These are phyloP conservation scores for Lathyrus oleraceus DNA, from an alignment of 306 rosid genomes.

Conservation along the genomic window DNA sequence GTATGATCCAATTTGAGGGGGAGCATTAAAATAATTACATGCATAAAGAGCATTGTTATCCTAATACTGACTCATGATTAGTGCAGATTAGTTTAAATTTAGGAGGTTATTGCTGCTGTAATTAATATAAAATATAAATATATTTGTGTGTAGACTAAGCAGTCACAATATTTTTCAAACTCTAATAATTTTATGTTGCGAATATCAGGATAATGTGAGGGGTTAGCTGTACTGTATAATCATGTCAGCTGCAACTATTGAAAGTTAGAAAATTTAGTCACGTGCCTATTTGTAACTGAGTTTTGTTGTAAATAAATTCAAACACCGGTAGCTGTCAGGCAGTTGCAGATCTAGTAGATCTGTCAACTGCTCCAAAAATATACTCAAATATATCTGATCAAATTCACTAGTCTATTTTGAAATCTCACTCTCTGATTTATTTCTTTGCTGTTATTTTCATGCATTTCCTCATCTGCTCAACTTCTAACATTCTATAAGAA, in stretches of 20 bases:
- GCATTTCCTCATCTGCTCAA: constrained; percentile 5
- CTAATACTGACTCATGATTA: background rate
- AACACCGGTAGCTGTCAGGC: background rate
- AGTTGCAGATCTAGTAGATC: constrained; percentile 11
- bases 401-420: background rate
- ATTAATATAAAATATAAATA: too few species aligned
- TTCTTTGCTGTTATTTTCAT: constrained; percentile 1
- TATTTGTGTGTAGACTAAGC: background rate
- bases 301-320: background rate
- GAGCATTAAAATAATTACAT: background rate
- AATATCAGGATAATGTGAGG: background rate
- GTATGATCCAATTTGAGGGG: background rate
- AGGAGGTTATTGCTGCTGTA: background rate
- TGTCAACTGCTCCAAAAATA: background rate
- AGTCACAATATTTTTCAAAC: constrained; percentile 18
- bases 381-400: background rate
- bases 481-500: background rate
- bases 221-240: background rate
- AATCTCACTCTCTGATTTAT: background rate
- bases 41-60: background rate
- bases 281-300: background rate
- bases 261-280: constrained; percentile 5
- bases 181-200: constrained; percentile 3
- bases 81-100: background rate
- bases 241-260: background rate